Evolutionary conservation across 352 stramenopile genomes (phyloP).

Genomic region (Thraustochytrium sp.): DNA sequence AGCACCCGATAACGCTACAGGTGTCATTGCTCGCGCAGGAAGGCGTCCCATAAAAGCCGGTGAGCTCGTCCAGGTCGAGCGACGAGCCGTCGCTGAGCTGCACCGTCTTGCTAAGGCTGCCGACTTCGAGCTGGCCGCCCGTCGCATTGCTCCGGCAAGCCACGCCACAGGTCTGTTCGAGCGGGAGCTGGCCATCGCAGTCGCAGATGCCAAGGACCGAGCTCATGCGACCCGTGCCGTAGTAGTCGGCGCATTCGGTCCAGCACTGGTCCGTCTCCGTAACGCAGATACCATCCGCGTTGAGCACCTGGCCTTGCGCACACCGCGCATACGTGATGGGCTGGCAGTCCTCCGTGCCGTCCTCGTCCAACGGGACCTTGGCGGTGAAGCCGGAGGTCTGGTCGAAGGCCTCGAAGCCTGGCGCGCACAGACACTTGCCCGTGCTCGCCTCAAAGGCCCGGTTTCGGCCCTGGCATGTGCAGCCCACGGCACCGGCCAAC

Average conservation of each 20-base stretch:
- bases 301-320: constrained; percentile 59
- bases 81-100: not conserved
- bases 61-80: not conserved
- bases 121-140: not conserved
- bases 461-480: constrained; percentile 73
- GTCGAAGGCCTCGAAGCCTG: constrained; percentile 83
- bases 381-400: constrained; percentile 33
- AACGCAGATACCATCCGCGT: constrained; percentile 64
- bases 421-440: constrained; percentile 80
- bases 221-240: constrained; percentile 67
- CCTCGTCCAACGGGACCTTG: constrained; percentile 61
- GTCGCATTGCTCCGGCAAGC: constrained; percentile 57
- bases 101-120: not conserved
- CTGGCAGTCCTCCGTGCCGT: constrained; percentile 79
- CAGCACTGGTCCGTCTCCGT: constrained; percentile 44
- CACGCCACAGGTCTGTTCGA: constrained; percentile 71
- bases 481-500: constrained; percentile 58
- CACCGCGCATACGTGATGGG: constrained; percentile 81
- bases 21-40: constrained; percentile 52
- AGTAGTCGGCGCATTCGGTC: constrained; percentile 60
- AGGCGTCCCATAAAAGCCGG: constrained; percentile 53
- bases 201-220: constrained; percentile 73
- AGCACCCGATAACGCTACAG: not conserved
- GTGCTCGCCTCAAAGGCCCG: constrained; percentile 80
- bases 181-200: constrained; percentile 64